Evolutionary conservation across 225 moss, liverwort and hornwort genomes (phyloP), one percentile per base, ranked within the genome.

Genomic region (Bryum argenteum): DNA sequence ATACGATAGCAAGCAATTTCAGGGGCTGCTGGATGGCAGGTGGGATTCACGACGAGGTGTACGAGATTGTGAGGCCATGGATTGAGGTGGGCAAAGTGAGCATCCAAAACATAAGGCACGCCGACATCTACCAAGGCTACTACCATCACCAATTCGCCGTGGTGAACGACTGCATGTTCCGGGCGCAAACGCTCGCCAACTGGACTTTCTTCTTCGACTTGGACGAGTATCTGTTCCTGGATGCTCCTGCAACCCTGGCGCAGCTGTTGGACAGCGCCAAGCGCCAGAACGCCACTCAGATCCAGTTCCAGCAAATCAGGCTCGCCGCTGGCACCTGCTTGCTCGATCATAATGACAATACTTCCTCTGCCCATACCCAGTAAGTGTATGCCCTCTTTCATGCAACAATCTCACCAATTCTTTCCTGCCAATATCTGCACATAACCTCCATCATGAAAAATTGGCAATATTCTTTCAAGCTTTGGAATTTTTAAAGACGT

Each of bases 121-220:
- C 56, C 2, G 38, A 33, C 0, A 13, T 74, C 3, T 85, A 81
- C 0, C 42, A 82, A 1, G 76, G 69, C 10, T 79, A 70, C 61
- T 63, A 70, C 10, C 57, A 73, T 1, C 67, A 82, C 73, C 82
- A 85, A 9, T 76, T 66, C 9, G 2, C 65, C 1, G n/a, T 79
- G 6, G 19, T 82, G 43, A 85, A 85, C 0, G 82, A 85, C 18
- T 85, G 82, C 43, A 41, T 85, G 75, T 21, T 75, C 1, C 61
- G 78, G 0, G 58, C 79, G 2, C 73, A 69, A 0, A 15, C 54
- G 0, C 28, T 82, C 3, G 72, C 79, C 8, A 78, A 75, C 8
- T 81, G 81, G 81, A 72, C 75, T 0, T 78, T 83, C 69, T 80
- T 83, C 80, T 83, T 83, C 4, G 77, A 84, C 38, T 2, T 84